Base-by-base conservation (phyloP, 495 filamentous ascomycete genomes). In the Penicillium crystallinum region DNA sequence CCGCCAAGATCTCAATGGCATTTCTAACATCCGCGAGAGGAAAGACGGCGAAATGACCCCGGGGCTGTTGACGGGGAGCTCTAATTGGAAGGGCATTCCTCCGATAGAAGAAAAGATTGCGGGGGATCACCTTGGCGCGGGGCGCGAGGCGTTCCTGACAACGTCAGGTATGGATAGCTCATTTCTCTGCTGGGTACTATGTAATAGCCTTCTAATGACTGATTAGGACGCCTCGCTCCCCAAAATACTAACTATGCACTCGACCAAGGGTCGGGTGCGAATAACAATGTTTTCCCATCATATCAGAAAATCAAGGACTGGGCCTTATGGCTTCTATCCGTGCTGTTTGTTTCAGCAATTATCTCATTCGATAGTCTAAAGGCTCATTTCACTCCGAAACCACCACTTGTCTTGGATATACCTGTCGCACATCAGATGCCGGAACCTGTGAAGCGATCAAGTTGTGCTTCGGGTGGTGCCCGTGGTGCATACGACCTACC, bases 1-100 rank as follows among this genome's bases (percentile, higher is more conserved):
- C 31, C 70, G 80, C 57, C 72, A 80, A 68, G 80, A 83, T 52
- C 66, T 83, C 29, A 82, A 81, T 48, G 80, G 80, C 44, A 63
- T 65, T 35, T 49, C 50, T 25, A 62, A 65, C 42, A 41, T 46
- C 6, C 64, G 66, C 6, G 61, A 62, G 51, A 53, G 57, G 9
- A 54, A 62, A 48, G 39, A 45, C 12, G 51, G 49, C 10, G 34
- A 33, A 15, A 21, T 38, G 6, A 39, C 49, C 2, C 17, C 21
- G 0, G 34, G 23, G 2, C 6, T 19, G 9, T 23, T 46, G 4
- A 23, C 25, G 0, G 25, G 49, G n/a, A 27, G 31, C 11, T 54
- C 46, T 3, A 47, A 59, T 50, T 65, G 52, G 17, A 38, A 18
- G n/a, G 55, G 41, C n/a, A 18, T 9, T 19, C 52, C 36, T 29